Percentiles rank a stretch among this genome's conserved stretches.
These are phyloP conservation scores for Talaromyces sp. DNA, from an alignment of 2,329 filamentous ascomycete genomes.

Conservation along the genomic window DNA sequence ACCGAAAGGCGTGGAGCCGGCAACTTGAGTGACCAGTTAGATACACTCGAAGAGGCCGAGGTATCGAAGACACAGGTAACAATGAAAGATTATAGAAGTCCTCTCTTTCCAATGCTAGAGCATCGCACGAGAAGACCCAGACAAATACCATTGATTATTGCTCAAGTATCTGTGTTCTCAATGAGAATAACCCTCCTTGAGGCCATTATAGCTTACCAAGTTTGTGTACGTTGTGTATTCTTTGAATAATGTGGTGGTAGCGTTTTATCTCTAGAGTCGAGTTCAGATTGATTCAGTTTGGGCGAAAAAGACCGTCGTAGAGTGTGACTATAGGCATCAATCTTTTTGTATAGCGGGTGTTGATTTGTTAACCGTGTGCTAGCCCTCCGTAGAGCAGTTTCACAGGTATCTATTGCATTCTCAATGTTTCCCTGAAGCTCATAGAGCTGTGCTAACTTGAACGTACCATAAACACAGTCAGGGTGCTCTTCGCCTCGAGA, in stretches of 20 bases:
- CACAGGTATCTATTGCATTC: conserved; percentile 15
- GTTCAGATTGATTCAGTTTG: background rate
- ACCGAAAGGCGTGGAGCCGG: too few species aligned
- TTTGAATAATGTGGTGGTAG: background rate
- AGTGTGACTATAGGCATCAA: background rate
- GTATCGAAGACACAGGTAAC: too few species aligned
- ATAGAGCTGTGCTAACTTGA: conserved; percentile 19
- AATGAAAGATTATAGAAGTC: too few species aligned
- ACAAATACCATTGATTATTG: too few species aligned
- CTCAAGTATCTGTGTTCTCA: too few species aligned
- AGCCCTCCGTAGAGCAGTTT: conserved; percentile 6
- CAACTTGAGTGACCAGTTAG: too few species aligned
- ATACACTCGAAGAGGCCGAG: too few species aligned
- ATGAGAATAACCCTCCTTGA: background rate
- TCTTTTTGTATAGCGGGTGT: conserved; percentile 15
- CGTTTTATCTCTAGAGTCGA: background rate
- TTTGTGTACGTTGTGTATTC: background rate
- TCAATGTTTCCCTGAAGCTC: conserved; percentile 11
- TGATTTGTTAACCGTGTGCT: conserved; percentile 10
- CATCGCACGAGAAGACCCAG: too few species aligned
- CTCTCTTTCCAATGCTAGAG: too few species aligned
- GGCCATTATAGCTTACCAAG: background rate
- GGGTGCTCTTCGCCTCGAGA: conserved; percentile 21
- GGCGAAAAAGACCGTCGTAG: background rate
- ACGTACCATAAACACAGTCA: conserved; percentile 18